Conservation (phyloP, 345 rosid genomes). For the Trapa incisa region DNA sequence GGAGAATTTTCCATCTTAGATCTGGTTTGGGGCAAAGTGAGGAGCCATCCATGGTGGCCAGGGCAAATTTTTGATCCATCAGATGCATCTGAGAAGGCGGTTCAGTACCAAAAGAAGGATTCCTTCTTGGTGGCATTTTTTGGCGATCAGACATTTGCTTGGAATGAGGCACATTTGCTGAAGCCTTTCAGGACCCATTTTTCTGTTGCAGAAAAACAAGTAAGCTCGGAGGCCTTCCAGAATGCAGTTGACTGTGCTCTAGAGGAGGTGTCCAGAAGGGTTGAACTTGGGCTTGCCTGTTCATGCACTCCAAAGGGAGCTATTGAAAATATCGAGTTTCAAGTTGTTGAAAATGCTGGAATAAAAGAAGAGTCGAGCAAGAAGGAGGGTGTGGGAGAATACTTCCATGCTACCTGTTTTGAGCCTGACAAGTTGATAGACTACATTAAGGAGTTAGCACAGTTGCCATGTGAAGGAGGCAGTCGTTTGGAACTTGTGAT, state of each 20-base stretch:
- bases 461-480: constrained; percentile 32
- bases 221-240: constrained; percentile 42
- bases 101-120: constrained; percentile 46
- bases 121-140: constrained; percentile 59
- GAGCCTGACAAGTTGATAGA: constrained; percentile 35
- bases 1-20: constrained; percentile 40
- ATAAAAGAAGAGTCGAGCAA: constrained; percentile 27
- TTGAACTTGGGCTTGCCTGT: constrained; percentile 46
- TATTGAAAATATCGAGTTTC: constrained; percentile 26
- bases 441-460: constrained; percentile 43
- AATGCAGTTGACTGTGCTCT: constrained; percentile 54
- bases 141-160: constrained; percentile 72
- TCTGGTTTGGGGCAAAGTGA: constrained; percentile 70
- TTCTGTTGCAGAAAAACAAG: constrained; percentile 44
- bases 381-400: constrained; percentile 24
- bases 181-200: constrained; percentile 51
- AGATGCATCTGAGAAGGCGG: constrained; percentile 52
- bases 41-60: constrained; percentile 88
- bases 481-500: constrained; percentile 39
- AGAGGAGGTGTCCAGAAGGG: constrained; percentile 50
- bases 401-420: constrained; percentile 19
- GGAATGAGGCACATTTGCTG: constrained; percentile 50
- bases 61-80: constrained; percentile 64
- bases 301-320: constrained; percentile 31
- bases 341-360: constrained; percentile 48